phyloP scores from a whole-genome alignment of 768 basidiomycete genomes.

The Mycena latifolia region DNA sequence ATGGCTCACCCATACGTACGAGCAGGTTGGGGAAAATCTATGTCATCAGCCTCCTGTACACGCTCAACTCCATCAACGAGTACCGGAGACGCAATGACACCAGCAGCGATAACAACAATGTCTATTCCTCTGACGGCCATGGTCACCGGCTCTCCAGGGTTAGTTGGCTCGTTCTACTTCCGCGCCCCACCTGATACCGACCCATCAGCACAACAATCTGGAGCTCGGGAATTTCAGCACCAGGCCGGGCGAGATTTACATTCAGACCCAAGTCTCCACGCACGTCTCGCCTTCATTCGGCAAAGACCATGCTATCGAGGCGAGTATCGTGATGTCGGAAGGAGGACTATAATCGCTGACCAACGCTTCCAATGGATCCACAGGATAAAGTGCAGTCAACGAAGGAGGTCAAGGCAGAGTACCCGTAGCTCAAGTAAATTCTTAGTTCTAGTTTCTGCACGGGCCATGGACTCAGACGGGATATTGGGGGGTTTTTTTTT shows the following conservation, averaged over 20 bases:
- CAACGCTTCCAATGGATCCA: too few relatives aligned
- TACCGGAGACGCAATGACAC: slow-evolving; percentile 3
- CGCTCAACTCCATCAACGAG: slow-evolving; percentile 25
- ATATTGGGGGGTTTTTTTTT: too few relatives aligned
- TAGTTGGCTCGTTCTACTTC: too few relatives aligned
- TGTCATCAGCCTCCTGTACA: slow-evolving; percentile 20
- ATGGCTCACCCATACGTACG: not conserved
- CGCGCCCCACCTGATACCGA: not conserved
- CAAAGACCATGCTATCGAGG: too few relatives aligned
- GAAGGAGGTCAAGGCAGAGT: too few relatives aligned
- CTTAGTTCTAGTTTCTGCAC: too few relatives aligned
- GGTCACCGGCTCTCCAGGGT: slow-evolving; percentile 6
- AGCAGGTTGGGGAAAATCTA: slow-evolving; percentile 18
- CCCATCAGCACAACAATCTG: not conserved
- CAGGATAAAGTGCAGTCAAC: too few relatives aligned
- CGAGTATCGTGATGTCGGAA: too few relatives aligned
- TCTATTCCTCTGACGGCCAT: not conserved
- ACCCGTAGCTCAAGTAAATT: too few relatives aligned
- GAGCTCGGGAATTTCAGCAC: not conserved
- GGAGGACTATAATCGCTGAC: too few relatives aligned
- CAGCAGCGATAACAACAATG: slow-evolving; percentile 11
- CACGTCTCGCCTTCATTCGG: slow-evolving; percentile 7
- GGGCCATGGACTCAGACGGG: too few relatives aligned
- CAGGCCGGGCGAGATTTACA: slow-evolving; percentile 21
- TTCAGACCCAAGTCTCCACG: slow-evolving; percentile 18